A percentile compares a stretch with the other conserved stretches of the same genome.
Conservation (phyloP, 2,329 filamentous ascomycete genomes). For the Grosmannia serpens region DNA sequence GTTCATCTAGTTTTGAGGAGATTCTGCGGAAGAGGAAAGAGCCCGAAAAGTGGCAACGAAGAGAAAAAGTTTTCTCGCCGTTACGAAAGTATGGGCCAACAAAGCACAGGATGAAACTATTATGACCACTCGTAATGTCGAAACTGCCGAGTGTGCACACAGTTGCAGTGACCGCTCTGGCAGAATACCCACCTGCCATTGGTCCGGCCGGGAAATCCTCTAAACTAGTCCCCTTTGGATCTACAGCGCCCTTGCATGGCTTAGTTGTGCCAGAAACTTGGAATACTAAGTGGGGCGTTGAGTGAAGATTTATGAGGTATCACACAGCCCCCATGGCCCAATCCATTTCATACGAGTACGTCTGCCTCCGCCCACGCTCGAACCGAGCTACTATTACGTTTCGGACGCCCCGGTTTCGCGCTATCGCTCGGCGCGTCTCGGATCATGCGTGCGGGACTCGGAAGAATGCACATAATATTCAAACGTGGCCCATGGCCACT, state of each 20-base stretch:
- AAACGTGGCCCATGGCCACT: not conserved
- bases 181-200: not conserved
- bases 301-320: no score
- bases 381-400: not conserved
- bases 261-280: not conserved
- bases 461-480: no score
- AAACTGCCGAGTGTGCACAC: not conserved
- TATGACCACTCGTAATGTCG: not conserved
- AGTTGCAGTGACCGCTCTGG: not conserved
- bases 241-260: not conserved
- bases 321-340: no score
- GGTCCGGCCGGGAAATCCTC: no score
- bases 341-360: no score
- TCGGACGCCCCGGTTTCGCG: no score
- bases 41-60: not conserved
- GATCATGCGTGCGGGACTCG: not conserved
- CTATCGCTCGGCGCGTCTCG: not conserved
- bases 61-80: not conserved
- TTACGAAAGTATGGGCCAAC: not conserved
- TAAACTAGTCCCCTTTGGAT: no score
- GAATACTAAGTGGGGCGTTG: not conserved
- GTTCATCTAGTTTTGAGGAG: no score
- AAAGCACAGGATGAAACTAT: not conserved
- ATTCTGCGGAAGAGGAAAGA: not conserved
- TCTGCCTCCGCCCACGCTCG: not conserved